Base-by-base conservation (phyloP, 371 early-diverging fungal genomes). In the Lichtheimia corymbifera region DNA sequence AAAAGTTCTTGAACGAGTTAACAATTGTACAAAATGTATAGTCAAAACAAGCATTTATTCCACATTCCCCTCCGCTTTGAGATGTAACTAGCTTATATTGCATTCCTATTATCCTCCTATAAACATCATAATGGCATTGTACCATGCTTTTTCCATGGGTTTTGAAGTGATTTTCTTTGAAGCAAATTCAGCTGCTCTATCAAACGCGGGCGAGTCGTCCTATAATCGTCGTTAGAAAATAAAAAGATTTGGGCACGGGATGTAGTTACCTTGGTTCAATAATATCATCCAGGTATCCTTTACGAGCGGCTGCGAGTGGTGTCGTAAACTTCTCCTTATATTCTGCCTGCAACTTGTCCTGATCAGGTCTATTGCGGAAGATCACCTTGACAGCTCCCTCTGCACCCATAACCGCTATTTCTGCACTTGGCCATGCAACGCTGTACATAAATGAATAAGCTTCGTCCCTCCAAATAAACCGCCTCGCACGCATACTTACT, bases 351-450 rank as follows among this genome's bases (percentile, higher is more conserved):
- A 93, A 93, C 59, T 83, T 67, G 0, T 82, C 82, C 61, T 91
- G 88, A 65, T 92, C 90, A 24, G 72, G 57, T 55, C 76, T 80
- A 27, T 90, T 77, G 51, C 95, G 78, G 87, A 95, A 97, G 62
- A 98, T 93, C 70, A 98, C 94, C 74, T 96, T 97, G 0, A 97
- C 98, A 15, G 98, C 98, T 12, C 97, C 98, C 77, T 94, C 88
- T 50, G 95, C 93, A 41, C 98, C 98, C 98, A 98, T 98, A 53
- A 98, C 98, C 27, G 98, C 98, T 73, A 98, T 95, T 72, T 98
- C 98, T 25, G 91, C 96, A 20, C 94, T 91, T 15, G 98, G 98
- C 97, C 97, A 98, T 5, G 96, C 92, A 67, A 93, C 89, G 81
- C 96, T 96, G 50, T 74, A 27, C 25, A 56, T 35, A 50, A 2